A percentile compares a stretch with the other conserved stretches of the same genome.
These are phyloP conservation scores for Eleusine coracana DNA, from an alignment of 176 grass and related monocot species.

Conservation along the genomic window DNA sequence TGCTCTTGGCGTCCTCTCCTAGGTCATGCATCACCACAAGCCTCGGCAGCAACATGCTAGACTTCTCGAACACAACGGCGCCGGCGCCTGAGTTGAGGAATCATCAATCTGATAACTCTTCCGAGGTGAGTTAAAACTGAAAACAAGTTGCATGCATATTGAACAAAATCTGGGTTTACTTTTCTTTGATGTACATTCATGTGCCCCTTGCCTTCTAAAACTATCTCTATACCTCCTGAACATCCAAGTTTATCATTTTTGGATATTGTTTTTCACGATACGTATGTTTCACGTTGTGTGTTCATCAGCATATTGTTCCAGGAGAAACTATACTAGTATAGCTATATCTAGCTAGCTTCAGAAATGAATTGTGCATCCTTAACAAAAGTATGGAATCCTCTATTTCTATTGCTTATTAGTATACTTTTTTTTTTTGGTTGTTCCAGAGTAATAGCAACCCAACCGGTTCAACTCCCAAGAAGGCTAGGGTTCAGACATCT, in stretches of 20 bases:
- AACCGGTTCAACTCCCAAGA: conserved; percentile 79
- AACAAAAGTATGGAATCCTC: neutral
- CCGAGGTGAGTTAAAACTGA: conserved; percentile 60
- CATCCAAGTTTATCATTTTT: no score
- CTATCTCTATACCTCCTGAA: no score
- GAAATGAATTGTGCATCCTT: no score
- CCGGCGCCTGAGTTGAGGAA: conserved; percentile 46
- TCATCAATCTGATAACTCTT: conserved; percentile 76
- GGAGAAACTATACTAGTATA: neutral
- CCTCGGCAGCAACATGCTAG: conserved; percentile 70
- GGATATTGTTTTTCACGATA: no score
- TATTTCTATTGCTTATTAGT: neutral
- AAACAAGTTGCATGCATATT: neutral
- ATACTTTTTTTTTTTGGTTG: neutral
- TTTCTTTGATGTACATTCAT: neutral
- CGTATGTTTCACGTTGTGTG: no score
- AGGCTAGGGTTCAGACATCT: conserved; percentile 83
- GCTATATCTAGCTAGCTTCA: no score
- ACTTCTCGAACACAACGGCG: conserved; percentile 64
- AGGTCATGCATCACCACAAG: conserved; percentile 75
- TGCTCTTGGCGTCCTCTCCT: conserved; percentile 66
- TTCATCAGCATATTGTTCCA: no score
- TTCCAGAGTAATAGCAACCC: conserved; percentile 75
- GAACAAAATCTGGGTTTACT: neutral
- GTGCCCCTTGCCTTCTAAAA: neutral